These are phyloP conservation scores for Forsythia suspensa DNA, from an alignment of 257 asterid genomes.

Conservation along the genomic window DNA sequence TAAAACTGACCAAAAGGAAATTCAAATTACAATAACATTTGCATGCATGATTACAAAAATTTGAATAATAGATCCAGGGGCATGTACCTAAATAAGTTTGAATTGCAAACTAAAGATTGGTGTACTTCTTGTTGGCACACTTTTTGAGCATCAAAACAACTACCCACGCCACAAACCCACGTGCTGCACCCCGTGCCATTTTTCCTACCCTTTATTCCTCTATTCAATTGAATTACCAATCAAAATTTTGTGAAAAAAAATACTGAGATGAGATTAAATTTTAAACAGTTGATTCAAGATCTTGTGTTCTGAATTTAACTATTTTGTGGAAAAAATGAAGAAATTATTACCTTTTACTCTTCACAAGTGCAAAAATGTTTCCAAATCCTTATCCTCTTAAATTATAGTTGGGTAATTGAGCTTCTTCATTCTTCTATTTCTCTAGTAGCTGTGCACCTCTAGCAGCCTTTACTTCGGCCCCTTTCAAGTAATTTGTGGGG, in stretches of 20 bases:
- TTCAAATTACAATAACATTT: not conserved
- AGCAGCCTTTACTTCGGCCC: too few relatives aligned
- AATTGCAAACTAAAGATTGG: conserved; percentile 66
- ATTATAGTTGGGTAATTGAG: too few relatives aligned
- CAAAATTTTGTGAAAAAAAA: not conserved
- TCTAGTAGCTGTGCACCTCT: too few relatives aligned
- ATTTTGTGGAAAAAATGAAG: too few relatives aligned
- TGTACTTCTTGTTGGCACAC: conserved; percentile 65
- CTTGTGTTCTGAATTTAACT: not conserved
- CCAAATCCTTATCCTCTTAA: too few relatives aligned
- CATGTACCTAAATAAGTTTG: conserved; percentile 68
- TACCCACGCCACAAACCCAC: conserved; percentile 92
- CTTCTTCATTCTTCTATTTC: too few relatives aligned
- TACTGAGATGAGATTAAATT: conserved; percentile 33
- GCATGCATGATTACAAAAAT: not conserved
- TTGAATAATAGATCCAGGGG: conserved; percentile 15
- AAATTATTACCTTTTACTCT: too few relatives aligned
- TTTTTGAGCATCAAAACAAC: conserved; percentile 94
- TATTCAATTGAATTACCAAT: conserved; percentile 27
- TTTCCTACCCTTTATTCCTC: conserved; percentile 28
- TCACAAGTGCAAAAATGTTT: too few relatives aligned
- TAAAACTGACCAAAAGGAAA: not conserved
- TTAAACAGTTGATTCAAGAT: conserved; percentile 31
- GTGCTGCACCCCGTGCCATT: conserved; percentile 94
- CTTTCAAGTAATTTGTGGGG: too few relatives aligned